Evolutionary conservation across 1,139 yeast genomes (phyloP).

Genomic region (Magnusiomyces suaveolens): DNA sequence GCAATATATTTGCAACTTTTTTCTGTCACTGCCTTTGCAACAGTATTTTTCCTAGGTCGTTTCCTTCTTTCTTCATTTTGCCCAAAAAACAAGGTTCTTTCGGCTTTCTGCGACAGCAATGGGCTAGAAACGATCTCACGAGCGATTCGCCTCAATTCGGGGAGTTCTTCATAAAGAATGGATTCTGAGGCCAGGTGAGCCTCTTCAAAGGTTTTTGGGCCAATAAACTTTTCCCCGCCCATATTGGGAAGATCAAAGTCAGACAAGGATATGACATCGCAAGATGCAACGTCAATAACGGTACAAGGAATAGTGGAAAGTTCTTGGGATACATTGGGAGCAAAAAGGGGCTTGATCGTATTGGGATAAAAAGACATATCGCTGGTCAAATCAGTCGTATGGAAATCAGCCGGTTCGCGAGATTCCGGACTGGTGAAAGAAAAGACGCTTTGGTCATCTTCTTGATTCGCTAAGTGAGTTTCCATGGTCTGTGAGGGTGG

Average conservation of each 20-base stretch:
- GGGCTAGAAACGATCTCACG: not conserved
- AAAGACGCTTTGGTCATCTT: too few relatives aligned
- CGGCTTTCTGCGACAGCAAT: not conserved
- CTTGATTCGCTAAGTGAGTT: too few relatives aligned
- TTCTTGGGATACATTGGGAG: not conserved
- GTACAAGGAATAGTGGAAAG: not conserved
- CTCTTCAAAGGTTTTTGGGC: not conserved
- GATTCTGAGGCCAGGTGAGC: not conserved
- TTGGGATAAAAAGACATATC: too few relatives aligned
- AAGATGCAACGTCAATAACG: too few relatives aligned
- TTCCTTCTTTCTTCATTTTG: not conserved
- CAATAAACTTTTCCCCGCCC: not conserved
- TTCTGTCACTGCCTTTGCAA: too few relatives aligned
- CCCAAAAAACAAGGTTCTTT: not conserved
- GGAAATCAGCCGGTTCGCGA: too few relatives aligned
- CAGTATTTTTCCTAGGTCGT: too few relatives aligned
- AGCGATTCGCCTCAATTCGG: not conserved
- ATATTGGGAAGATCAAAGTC: not conserved
- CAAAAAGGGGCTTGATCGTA: not conserved
- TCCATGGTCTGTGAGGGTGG: too few relatives aligned
- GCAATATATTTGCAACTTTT: too few relatives aligned
- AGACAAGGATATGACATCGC: not conserved
- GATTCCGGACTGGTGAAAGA: too few relatives aligned
- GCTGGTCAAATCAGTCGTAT: too few relatives aligned
- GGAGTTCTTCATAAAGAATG: not conserved